phyloP scores from a whole-genome alignment of 2,329 filamentous ascomycete genomes.

The Coniochaeta hoffmannii region DNA sequence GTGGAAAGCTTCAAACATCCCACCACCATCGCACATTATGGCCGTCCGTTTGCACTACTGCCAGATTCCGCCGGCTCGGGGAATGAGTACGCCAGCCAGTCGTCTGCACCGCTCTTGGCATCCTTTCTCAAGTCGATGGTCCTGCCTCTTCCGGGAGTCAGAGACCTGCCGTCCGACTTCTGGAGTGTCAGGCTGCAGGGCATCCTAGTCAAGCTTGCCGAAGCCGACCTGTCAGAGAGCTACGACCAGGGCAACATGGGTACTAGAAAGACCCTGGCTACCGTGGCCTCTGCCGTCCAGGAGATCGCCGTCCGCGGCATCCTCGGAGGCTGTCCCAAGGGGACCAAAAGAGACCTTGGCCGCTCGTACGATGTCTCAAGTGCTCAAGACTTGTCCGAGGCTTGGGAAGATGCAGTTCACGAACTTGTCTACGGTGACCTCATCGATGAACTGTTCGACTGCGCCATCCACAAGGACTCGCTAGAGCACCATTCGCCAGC shows the following conservation, averaged over 20 bases:
- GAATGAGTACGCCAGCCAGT: constrained; percentile 22
- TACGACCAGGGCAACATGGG: constrained; percentile 74
- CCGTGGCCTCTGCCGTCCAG: constrained; percentile 60
- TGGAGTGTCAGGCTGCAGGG: constrained; percentile 56
- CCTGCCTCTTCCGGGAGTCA: constrained; percentile 58
- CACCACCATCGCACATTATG: constrained; percentile 57
- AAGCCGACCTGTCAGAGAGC: constrained; percentile 68
- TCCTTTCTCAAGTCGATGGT: constrained; percentile 58
- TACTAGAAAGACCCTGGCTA: constrained; percentile 66
- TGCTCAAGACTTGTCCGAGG: constrained; percentile 52
- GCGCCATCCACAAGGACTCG: constrained; percentile 51
- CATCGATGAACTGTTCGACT: constrained; percentile 56
- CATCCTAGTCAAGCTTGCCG: constrained; percentile 53
- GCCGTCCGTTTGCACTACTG: constrained; percentile 54
- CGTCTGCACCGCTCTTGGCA: constrained; percentile 60
- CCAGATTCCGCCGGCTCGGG: constrained; percentile 9
- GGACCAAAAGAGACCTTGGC: constrained; percentile 15
- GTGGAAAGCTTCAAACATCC: constrained; percentile 65
- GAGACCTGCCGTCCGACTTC: constrained; percentile 54
- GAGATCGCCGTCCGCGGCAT: constrained; percentile 62
- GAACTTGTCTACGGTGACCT: constrained; percentile 61
- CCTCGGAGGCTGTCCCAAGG: constrained; percentile 48
- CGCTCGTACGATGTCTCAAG: constrained; percentile 48
- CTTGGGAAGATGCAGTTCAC: constrained; percentile 61
- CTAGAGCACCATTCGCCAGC: constrained; percentile 56